Conservation (phyloP, 768 basidiomycete genomes). For the Tulasnella sp. region DNA sequence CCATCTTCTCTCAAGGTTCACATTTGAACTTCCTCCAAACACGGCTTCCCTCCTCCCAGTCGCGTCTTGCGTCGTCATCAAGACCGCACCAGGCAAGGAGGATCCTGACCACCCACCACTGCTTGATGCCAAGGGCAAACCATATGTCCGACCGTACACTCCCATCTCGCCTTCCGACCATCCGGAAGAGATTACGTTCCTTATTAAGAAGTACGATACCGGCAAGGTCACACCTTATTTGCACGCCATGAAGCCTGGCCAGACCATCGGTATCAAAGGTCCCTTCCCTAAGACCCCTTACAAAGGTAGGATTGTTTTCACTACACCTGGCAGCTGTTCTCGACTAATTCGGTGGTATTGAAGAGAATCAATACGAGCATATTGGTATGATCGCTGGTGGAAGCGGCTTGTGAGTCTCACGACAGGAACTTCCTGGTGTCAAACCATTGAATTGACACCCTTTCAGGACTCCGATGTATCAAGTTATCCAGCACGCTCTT, state of each 20-base stretch:
- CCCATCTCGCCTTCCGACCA: conserved; percentile 72
- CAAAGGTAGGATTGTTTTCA: conserved; percentile 47
- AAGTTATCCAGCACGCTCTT: conserved; percentile 67
- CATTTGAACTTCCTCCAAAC: conserved; percentile 72
- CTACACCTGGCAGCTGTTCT: neutral
- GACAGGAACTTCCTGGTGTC: neutral
- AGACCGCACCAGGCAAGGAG: conserved; percentile 57
- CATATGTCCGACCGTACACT: conserved; percentile 87
- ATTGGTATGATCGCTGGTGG: conserved; percentile 90
- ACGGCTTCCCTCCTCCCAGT: conserved; percentile 72
- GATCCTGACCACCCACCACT: conserved; percentile 29
- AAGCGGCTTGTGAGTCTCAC: conserved; percentile 66
- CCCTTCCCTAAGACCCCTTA: conserved; percentile 84
- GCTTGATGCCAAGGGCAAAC: conserved; percentile 72
- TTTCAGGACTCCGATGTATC: conserved; percentile 71
- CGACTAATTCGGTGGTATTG: neutral
- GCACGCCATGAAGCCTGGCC: conserved; percentile 68
- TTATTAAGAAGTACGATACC: conserved; percentile 78
- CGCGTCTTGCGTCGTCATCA: conserved; percentile 70
- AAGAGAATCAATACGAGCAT: conserved; percentile 76
- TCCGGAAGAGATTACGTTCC: conserved; percentile 65
- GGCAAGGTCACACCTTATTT: conserved; percentile 80
- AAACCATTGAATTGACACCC: neutral
- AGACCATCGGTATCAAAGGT: conserved; percentile 79
- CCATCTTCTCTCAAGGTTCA: conserved; percentile 44